These are phyloP conservation scores for Tulasnella sp. DNA, from an alignment of 768 basidiomycete species.

Conservation along the genomic window DNA sequence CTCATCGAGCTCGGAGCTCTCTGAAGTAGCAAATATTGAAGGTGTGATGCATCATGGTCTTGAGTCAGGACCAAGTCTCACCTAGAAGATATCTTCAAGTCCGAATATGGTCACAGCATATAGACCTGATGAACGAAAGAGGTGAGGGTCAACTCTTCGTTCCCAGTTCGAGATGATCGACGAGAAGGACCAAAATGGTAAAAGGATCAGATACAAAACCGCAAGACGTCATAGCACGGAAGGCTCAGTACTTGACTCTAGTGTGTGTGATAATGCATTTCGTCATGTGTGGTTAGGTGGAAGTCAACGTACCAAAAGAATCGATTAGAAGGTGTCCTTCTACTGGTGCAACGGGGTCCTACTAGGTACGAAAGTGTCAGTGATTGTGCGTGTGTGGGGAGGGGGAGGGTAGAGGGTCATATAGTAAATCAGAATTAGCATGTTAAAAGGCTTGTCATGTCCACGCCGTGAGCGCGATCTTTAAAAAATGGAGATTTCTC, in stretches of 20 bases:
- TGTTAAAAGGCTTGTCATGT: neutral
- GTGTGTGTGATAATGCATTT: slow-evolving; percentile 4
- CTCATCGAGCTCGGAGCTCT: slow-evolving; percentile 64
- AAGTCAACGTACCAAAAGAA: neutral
- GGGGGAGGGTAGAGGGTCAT: neutral
- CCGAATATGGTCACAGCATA: neutral
- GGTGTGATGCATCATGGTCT: slow-evolving; percentile 45
- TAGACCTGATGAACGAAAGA: neutral
- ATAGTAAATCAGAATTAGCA: neutral
- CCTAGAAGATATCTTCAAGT: neutral
- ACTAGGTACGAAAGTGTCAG: neutral
- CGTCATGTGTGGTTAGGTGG: neutral
- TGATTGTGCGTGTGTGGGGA: no score
- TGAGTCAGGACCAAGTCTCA: slow-evolving; percentile 26
- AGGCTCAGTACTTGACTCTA: slow-evolving; percentile 5
- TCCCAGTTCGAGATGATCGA: neutral
- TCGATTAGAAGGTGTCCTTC: neutral
- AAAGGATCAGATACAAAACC: neutral
- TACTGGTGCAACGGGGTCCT: neutral
- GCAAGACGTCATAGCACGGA: neutral
- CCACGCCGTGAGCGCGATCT: neutral
- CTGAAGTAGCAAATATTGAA: slow-evolving; percentile 88
- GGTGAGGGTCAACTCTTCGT: neutral
- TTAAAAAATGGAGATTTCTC: neutral
- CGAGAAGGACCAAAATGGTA: neutral